Percentiles rank a stretch among this genome's conserved stretches.
These are phyloP conservation scores for Aspergillus candidus DNA, from an alignment of 2,329 filamentous ascomycete species.

Conservation along the genomic window DNA sequence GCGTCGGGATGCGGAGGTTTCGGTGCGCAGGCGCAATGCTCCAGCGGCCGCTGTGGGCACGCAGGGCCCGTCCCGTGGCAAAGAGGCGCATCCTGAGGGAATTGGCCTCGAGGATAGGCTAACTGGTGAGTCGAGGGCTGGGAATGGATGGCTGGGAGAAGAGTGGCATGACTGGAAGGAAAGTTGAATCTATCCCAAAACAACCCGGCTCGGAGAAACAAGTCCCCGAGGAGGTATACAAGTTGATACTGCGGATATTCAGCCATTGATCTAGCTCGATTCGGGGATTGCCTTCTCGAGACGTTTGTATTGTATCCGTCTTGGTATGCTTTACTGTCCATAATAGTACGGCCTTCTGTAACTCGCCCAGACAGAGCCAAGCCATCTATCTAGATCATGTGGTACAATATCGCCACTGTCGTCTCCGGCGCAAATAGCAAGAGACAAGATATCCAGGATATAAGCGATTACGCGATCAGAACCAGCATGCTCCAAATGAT, in stretches of 20 bases:
- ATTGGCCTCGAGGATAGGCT: not conserved
- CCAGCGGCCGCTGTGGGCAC: conserved; percentile 31
- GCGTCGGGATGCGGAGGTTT: conserved; percentile 18
- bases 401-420: too few species aligned
- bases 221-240: conserved; percentile 17
- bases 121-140: not conserved
- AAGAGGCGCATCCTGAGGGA: conserved; percentile 30
- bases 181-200: conserved; percentile 10
- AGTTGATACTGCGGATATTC: not conserved
- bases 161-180: not conserved
- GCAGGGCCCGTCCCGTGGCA: conserved; percentile 36
- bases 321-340: not conserved
- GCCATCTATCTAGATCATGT: too few species aligned
- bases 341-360: too few species aligned
- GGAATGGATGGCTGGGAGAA: not conserved
- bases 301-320: not conserved
- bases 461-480: too few species aligned
- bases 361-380: too few species aligned
- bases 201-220: conserved; percentile 19
- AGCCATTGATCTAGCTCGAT: not conserved
- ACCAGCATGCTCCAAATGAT: too few species aligned
- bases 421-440: too few species aligned
- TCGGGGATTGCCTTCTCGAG: too few species aligned
- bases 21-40: conserved; percentile 20
- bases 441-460: too few species aligned